A percentile compares a stretch with the other conserved stretches of the same genome.
Evolutionary conservation across 2,329 filamentous ascomycete genomes (phyloP).

Genomic region (Fusarium duplospermum): DNA sequence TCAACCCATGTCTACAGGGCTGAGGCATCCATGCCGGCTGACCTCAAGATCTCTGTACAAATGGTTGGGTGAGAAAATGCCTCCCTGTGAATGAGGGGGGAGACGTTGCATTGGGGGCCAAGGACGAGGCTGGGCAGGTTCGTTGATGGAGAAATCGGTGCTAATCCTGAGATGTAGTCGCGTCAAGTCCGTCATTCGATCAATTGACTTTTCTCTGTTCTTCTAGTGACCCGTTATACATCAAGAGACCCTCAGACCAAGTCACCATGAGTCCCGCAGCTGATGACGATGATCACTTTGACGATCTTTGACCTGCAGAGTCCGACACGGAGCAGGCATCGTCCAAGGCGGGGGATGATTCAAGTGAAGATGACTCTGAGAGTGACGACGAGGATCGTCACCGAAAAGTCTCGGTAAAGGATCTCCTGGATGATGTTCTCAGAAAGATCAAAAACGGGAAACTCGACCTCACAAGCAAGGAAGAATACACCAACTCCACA

Average conservation of each 20-base stretch:
- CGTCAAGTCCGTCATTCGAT: neutral
- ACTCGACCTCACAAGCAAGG: conserved; percentile 1
- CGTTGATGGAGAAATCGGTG: neutral
- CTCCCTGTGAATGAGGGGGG: neutral
- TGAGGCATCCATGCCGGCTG: neutral
- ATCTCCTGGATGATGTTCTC: neutral
- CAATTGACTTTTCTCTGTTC: neutral
- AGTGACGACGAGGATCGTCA: conserved; percentile 21
- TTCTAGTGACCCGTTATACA: neutral
- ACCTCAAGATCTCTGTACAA: neutral
- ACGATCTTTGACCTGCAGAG: neutral
- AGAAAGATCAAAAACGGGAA: neutral
- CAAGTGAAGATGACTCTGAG: conserved; percentile 31
- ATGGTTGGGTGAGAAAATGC: neutral
- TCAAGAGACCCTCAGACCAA: neutral
- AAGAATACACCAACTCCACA: neutral
- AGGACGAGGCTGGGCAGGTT: neutral
- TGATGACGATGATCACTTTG: neutral
- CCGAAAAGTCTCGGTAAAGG: neutral
- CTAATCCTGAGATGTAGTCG: neutral
- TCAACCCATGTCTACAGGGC: neutral
- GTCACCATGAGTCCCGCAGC: neutral
- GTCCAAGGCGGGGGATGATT: neutral
- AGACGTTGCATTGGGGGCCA: neutral
- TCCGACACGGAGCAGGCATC: neutral